phyloP scores from a whole-genome alignment of 1,284 basidiomycete species.

The Coniophora puteana region DNA sequence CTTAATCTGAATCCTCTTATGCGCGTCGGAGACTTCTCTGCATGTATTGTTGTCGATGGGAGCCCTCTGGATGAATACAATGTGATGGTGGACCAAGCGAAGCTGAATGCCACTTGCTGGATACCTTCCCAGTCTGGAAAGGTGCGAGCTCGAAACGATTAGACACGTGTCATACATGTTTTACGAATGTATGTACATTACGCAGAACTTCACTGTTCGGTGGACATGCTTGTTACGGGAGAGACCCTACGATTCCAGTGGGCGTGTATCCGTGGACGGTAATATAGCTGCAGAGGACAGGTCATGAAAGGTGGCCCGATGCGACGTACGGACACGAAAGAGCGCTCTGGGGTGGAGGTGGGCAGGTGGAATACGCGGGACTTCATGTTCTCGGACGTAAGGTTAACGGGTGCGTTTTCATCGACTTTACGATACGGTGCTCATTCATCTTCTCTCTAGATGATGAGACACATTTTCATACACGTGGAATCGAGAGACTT shows the following conservation, averaged over 20 bases:
- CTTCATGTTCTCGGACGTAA: constrained; percentile 27
- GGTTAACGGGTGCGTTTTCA: constrained; percentile 26
- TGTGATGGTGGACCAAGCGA: constrained; percentile 21
- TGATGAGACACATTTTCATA: constrained; percentile 24
- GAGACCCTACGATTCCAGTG: constrained; percentile 14
- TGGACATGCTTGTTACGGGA: constrained; percentile 13
- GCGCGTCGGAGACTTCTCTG: constrained; percentile 22
- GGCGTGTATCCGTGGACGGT: constrained; percentile 16
- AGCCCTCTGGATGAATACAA: constrained; percentile 24
- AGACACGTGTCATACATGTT: constrained; percentile 8
- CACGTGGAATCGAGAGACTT: constrained; percentile 14
- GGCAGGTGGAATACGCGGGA: too few relatives aligned
- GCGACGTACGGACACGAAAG: constrained; percentile 14
- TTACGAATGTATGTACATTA: not conserved
- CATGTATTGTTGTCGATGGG: constrained; percentile 31
- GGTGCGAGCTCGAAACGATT: constrained; percentile 17
- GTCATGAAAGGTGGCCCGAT: constrained; percentile 1
- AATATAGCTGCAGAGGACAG: constrained; percentile 6
- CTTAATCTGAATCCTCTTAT: too few relatives aligned
- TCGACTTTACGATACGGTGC: not conserved
- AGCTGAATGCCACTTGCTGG: constrained; percentile 31
- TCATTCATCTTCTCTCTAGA: constrained; percentile 19
- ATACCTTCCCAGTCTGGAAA: constrained; percentile 33
- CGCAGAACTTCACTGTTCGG: constrained; percentile 14
- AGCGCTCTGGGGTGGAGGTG: too few relatives aligned